Conservation (phyloP, 768 basidiomycete species). For the Antrodiella citrinella region DNA sequence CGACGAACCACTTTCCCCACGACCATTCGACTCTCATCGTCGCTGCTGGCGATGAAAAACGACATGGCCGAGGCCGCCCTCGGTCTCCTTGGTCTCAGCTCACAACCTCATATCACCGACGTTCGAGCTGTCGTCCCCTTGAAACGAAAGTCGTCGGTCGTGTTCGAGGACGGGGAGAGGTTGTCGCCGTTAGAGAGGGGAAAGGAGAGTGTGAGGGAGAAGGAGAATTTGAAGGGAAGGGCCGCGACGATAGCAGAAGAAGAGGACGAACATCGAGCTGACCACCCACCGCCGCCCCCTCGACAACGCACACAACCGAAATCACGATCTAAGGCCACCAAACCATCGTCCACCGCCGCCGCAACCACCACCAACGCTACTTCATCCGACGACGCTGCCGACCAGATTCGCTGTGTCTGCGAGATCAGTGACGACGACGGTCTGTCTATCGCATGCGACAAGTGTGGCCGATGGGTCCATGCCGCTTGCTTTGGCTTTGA, state of each 20-base stretch:
- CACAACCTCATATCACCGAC: conserved; percentile 23
- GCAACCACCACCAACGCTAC: background rate
- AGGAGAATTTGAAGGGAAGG: background rate
- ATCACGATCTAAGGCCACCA: background rate
- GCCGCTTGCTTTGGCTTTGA: conserved; percentile 55
- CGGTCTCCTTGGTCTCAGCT: conserved; percentile 45
- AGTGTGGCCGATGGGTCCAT: conserved; percentile 79
- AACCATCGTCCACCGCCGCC: background rate
- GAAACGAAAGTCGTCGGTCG: conserved; percentile 26
- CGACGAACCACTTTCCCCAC: too few relatives aligned
- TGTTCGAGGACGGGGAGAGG: conserved; percentile 1
- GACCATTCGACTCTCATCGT: too few relatives aligned
- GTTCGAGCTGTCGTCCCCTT: conserved; percentile 28
- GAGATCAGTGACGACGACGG: conserved; percentile 70
- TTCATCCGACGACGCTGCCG: conserved; percentile 12
- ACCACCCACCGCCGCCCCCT: background rate
- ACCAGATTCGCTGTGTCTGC: conserved; percentile 67
- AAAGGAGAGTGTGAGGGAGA: background rate
- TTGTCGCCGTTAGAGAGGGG: background rate
- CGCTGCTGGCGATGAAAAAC: conserved; percentile 28
- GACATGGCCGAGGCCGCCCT: conserved; percentile 56
- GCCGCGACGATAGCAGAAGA: background rate
- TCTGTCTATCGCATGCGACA: conserved; percentile 79
- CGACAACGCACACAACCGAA: background rate
- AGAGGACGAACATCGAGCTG: background rate